Evolutionary conservation across 306 rosid species (phyloP).

Genomic region (Fragaria iinumae): DNA sequence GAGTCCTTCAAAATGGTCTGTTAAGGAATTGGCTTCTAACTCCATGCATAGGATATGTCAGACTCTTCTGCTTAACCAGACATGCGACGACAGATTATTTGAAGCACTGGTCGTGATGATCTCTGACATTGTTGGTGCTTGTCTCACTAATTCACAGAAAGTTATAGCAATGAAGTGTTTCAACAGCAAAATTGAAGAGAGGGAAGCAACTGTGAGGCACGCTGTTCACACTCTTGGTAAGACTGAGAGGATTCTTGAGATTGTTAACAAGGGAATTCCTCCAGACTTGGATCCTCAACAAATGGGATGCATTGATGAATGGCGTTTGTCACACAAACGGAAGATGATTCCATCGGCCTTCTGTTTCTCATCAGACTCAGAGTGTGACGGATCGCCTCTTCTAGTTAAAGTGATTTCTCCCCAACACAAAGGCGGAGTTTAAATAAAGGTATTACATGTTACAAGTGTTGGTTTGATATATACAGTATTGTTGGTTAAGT

Average conservation of each 20-base stretch:
- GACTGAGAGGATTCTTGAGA: conserved; percentile 50
- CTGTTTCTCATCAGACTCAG: conserved; percentile 22
- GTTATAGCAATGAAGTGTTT: conserved; percentile 45
- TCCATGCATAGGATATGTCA: conserved; percentile 75
- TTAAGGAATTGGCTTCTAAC: conserved; percentile 52
- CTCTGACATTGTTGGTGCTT: conserved; percentile 70
- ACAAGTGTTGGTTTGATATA: background rate
- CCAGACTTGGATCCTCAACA: conserved; percentile 33
- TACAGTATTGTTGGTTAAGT: background rate
- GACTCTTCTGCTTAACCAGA: conserved; percentile 36
- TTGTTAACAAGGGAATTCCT: conserved; percentile 41
- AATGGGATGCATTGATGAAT: conserved; percentile 58
- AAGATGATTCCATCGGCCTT: conserved; percentile 18
- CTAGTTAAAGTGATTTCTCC: conserved; percentile 35
- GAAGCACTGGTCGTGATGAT: conserved; percentile 44
- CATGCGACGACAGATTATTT: conserved; percentile 35
- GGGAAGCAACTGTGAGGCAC: conserved; percentile 61
- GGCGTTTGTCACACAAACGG: conserved; percentile 55
- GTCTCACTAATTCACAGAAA: conserved; percentile 55
- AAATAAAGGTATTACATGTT: background rate
- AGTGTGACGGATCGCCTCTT: conserved; percentile 20
- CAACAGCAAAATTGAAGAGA: conserved; percentile 58
- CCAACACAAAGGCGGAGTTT: background rate
- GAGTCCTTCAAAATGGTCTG: conserved; percentile 63
- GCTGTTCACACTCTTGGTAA: conserved; percentile 59